A percentile compares a stretch with the other conserved stretches of the same genome.
Evolutionary conservation across 208 protist genomes (phyloP).

Genomic region (Wallacemonas sp.): DNA sequence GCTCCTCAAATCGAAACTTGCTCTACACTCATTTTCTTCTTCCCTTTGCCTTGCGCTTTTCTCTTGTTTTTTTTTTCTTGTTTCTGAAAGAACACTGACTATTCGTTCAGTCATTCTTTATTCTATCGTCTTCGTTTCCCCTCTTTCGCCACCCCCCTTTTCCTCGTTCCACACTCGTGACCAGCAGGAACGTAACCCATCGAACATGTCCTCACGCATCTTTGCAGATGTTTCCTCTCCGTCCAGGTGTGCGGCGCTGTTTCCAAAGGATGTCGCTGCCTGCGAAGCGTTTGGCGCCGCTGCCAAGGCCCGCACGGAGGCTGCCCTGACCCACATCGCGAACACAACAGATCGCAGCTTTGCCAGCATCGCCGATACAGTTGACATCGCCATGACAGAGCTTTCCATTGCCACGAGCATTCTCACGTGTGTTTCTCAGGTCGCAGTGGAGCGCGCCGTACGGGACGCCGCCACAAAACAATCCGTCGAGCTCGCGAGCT

Average conservation of each 20-base stretch:
- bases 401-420: constrained; percentile 61
- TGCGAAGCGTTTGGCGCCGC: constrained; percentile 43
- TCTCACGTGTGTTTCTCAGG: constrained; percentile 58
- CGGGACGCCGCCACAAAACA: constrained; percentile 66
- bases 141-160: not conserved
- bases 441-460: constrained; percentile 51
- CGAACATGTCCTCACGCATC: constrained; percentile 36
- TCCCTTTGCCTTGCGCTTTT: not conserved
- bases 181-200: too few species aligned
- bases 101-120: constrained; percentile 3
- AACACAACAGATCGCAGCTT: constrained; percentile 38
- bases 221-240: constrained; percentile 55
- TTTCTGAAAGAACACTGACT: too few species aligned
- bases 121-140: constrained; percentile 3
- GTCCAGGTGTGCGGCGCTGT: constrained; percentile 57
- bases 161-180: too few species aligned
- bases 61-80: too few species aligned
- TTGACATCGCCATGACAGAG: constrained; percentile 59
- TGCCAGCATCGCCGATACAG: constrained; percentile 45
- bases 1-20: too few species aligned
- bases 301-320: constrained; percentile 51
- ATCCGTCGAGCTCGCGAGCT: constrained; percentile 64
- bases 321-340: constrained; percentile 45
- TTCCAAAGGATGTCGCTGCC: constrained; percentile 57
- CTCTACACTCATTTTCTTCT: constrained; percentile 21